These are phyloP conservation scores for Penicillium herquei DNA, from an alignment of 495 filamentous ascomycete species.

Conservation along the genomic window DNA sequence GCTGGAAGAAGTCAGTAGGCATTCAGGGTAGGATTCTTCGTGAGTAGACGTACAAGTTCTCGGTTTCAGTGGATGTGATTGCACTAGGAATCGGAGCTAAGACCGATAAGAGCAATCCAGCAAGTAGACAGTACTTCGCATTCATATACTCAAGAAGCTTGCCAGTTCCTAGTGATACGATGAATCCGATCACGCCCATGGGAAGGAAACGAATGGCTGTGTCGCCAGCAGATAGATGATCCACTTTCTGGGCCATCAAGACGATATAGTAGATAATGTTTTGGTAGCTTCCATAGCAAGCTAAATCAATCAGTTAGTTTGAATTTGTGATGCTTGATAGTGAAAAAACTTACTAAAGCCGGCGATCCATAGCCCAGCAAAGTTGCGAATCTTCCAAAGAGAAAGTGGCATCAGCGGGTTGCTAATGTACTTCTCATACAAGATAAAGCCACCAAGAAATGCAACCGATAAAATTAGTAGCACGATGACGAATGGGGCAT, in stretches of 20 bases:
- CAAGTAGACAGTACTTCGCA: slow-evolving; percentile 33
- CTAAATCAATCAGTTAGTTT: slow-evolving; percentile 7
- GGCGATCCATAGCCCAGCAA: slow-evolving; percentile 37
- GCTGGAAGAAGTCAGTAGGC: slow-evolving; percentile 18
- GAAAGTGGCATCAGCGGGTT: slow-evolving; percentile 37
- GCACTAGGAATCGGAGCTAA: slow-evolving; percentile 34
- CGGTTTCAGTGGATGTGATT: slow-evolving; percentile 25
- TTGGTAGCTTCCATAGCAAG: slow-evolving; percentile 39
- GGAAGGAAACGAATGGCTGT: slow-evolving; percentile 37
- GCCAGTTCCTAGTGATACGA: slow-evolving; percentile 35
- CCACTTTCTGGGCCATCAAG: slow-evolving; percentile 35
- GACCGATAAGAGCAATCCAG: slow-evolving; percentile 28
- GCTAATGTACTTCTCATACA: slow-evolving; percentile 32
- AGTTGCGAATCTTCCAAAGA: slow-evolving; percentile 37
- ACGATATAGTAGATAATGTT: slow-evolving; percentile 43
- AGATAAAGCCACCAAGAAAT: slow-evolving; percentile 38
- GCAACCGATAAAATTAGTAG: slow-evolving; percentile 41
- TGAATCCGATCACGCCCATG: slow-evolving; percentile 37
- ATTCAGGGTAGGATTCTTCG: not conserved
- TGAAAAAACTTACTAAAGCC: slow-evolving; percentile 32
- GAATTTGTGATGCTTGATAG: not conserved
- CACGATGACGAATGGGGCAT: slow-evolving; percentile 42
- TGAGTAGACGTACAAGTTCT: slow-evolving; percentile 26
- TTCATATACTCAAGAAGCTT: slow-evolving; percentile 37
- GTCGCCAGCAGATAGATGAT: slow-evolving; percentile 29